Conservation (phyloP, 2,329 filamentous ascomycete species). For the Sarocladium kiliense region DNA sequence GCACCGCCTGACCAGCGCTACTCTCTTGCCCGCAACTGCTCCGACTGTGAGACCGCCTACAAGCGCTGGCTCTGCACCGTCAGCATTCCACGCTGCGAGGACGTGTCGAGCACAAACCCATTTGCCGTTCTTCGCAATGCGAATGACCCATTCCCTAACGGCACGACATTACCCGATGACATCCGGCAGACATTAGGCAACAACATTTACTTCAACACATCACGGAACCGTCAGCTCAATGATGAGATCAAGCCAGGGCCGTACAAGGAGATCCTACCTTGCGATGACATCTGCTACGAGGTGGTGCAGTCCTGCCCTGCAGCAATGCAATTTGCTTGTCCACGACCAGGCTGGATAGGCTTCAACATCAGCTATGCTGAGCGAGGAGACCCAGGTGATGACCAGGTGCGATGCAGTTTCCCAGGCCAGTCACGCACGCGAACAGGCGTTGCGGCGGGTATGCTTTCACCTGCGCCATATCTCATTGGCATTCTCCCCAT, state of each 20-base stretch:
- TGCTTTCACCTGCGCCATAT: neutral
- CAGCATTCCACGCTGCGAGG: conserved; percentile 85
- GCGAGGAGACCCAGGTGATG: conserved; percentile 17
- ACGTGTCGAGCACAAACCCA: conserved; percentile 56
- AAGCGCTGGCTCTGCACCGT: conserved; percentile 95
- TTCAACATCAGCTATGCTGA: conserved; percentile 31
- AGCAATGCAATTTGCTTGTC: conserved; percentile 70
- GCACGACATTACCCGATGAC: conserved; percentile 43
- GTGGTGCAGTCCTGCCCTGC: conserved; percentile 83
- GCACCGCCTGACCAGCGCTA: conserved; percentile 68
- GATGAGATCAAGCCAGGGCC: conserved; percentile 69
- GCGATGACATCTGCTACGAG: conserved; percentile 80
- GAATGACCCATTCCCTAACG: conserved; percentile 64
- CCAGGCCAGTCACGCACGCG: conserved; percentile 30
- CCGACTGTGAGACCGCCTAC: conserved; percentile 74
- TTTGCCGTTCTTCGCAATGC: conserved; percentile 60
- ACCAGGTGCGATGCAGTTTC: conserved; percentile 30
- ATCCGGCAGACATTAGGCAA: conserved; percentile 17
- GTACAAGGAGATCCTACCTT: conserved; percentile 90
- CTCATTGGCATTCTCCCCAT: neutral
- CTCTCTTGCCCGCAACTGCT: conserved; percentile 72
- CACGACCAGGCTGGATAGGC: conserved; percentile 33
- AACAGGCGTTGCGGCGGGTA: conserved; percentile 12
- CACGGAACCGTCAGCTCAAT: conserved; percentile 72
- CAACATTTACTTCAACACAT: conserved; percentile 33